Percentiles rank a stretch among this genome's conserved stretches.
phyloP scores from a whole-genome alignment of 192 early-diverging fungal genomes.

The Backusella macrospora region DNA sequence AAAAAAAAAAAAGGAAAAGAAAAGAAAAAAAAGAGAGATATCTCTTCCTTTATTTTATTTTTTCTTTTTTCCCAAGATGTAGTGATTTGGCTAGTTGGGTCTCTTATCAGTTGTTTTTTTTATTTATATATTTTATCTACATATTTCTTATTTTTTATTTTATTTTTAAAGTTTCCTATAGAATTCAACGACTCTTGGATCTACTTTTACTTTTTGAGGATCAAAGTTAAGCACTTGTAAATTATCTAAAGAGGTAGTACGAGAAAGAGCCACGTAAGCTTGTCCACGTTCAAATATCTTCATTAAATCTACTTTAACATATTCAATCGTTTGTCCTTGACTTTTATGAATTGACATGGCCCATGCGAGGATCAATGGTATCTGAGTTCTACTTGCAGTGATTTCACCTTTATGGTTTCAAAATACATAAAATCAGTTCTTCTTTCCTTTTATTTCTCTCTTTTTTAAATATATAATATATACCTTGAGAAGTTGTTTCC shows the following conservation, averaged over 20 bases:
- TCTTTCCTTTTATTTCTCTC: background rate
- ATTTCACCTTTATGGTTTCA: background rate
- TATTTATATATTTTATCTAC: no score
- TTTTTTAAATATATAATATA: no score
- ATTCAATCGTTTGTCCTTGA: slow-evolving; percentile 83
- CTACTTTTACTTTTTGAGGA: slow-evolving; percentile 63
- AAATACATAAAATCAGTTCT: background rate
- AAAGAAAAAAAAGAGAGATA: no score
- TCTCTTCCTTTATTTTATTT: no score
- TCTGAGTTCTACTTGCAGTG: slow-evolving; percentile 41
- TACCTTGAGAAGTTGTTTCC: slow-evolving; percentile 49
- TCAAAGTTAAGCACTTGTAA: slow-evolving; percentile 74
- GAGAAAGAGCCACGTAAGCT: slow-evolving; percentile 81
- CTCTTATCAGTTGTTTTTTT: slow-evolving; percentile 2
- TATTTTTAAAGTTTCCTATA: slow-evolving; percentile 42
- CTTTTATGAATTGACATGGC: slow-evolving; percentile 85
- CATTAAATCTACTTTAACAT: slow-evolving; percentile 72
- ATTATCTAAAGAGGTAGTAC: slow-evolving; percentile 64
- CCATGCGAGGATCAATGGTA: slow-evolving; percentile 80
- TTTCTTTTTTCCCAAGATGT: background rate
- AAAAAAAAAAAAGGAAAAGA: no score
- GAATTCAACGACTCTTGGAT: slow-evolving; percentile 68
- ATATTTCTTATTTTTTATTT: no score
- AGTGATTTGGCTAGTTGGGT: background rate
- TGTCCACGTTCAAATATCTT: slow-evolving; percentile 79